Conservation (phyloP, 139 green algal genomes). For the Coccomyxa sp. region DNA sequence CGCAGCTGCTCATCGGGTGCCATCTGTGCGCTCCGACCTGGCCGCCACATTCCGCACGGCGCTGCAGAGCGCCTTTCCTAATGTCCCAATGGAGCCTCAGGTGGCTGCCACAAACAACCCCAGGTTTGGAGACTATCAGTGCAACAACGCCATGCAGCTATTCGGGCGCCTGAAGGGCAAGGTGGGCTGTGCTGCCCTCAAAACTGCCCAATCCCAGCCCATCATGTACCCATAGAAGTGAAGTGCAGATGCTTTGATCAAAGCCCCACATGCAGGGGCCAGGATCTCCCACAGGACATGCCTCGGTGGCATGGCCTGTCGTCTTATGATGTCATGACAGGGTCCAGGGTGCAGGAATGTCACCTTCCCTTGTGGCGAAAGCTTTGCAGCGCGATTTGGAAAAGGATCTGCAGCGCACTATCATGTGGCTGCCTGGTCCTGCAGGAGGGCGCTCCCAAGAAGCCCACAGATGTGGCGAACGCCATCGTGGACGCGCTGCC, state of each 20-base stretch:
- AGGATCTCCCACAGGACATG: too few relatives aligned
- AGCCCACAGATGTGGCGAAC: constrained; percentile 78
- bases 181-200: constrained; percentile 12
- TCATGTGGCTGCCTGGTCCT: too few relatives aligned
- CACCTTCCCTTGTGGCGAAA: too few relatives aligned
- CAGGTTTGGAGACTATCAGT: constrained; percentile 95
- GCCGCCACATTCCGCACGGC: constrained; percentile 53
- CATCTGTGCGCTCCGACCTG: constrained; percentile 49
- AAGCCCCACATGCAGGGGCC: too few relatives aligned
- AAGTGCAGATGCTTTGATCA: too few relatives aligned
- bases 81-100: constrained; percentile 24
- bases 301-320: too few relatives aligned
- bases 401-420: too few relatives aligned
- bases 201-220: neutral
- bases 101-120: constrained; percentile 70
- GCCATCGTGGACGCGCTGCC: constrained; percentile 76
- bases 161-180: constrained; percentile 87
- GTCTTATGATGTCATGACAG: too few relatives aligned
- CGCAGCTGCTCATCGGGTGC: neutral
- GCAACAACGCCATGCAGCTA: constrained; percentile 96
- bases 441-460: constrained; percentile 70
- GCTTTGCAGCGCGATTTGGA: too few relatives aligned
- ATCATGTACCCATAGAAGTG: too few relatives aligned
- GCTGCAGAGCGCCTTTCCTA: constrained; percentile 66
- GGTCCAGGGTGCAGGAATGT: too few relatives aligned